Evolutionary conservation across 2,329 filamentous ascomycete genomes (phyloP), one percentile per base, ranked within the genome.

Genomic region (Escovopsis sp.): DNA sequence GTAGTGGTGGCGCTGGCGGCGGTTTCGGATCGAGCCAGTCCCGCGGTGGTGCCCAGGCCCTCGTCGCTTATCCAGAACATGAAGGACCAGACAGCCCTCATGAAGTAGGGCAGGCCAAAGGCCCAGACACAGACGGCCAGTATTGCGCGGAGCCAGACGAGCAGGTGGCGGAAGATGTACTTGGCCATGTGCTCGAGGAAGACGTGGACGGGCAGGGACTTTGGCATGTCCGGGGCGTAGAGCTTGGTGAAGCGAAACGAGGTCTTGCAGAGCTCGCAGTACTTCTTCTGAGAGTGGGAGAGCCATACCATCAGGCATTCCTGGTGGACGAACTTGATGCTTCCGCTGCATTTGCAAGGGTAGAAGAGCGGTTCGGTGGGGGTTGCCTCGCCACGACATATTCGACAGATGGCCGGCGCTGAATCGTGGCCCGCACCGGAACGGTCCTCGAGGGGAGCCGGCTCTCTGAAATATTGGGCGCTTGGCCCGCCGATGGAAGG

Each of bases 241-340:
- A 98, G 75, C 63, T 98, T 98, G 41, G 91, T 98, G 67, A 98
- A 98, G 46, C 87, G 84, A 57, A 96, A 98, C 0, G 88, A 81
- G 2, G 91, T 98, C 67, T 98, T 98, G 77, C 91, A 98, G 31
- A 98, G 79, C 67, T 98, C 91, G 70, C 93, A 98, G 68, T 98
- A 84, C 62, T 96, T 96, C 74, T 98, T 98, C 60, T 98, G 88
- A 2, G 91, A 96, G 62, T 98, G 93, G 39, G 87, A 89, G 16
- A 98, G 71, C 91, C 91, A 98, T 63, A 96, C 88, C 82, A 98
- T 94, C 62, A 98, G 67, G 60, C 91, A 98, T 59, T 93, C 84
- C 63, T 98, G 91, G 60, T 98, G 91, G 47, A 98, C 91, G 56
- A 83, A 94, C 66, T 94, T 95, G 66, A 98, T 98, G 64, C 89